Evolutionary conservation across 768 basidiomycete species (phyloP), one percentile per base, ranked within the genome.

Genomic region (Amanita molliuscula): DNA sequence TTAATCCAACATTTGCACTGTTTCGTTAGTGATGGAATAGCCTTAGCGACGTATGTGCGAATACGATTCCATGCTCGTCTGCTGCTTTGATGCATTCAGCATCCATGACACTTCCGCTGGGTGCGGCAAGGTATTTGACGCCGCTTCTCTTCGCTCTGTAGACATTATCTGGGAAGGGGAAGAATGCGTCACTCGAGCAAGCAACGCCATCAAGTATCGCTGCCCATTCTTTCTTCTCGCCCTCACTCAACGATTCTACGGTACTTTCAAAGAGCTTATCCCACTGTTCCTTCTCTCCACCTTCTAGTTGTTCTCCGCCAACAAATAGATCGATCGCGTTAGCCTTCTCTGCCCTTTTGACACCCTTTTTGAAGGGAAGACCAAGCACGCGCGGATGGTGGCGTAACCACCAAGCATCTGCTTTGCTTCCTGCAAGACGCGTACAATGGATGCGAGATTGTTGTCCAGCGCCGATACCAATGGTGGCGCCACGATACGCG

Each of bases 401-500:
- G 10, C 96, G 84, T 49, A 98, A 76, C 95, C 96, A 98, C 96
- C 96, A 99, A 56, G 92, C 77, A 69, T 99, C 96, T n/a, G 95
- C 93, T 69, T 99, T 98, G 46, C 84, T 80, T 3, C 96, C 96
- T 2, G 96, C 96, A 40, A 99, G 83, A 26, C 96, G 88, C 13
- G 96, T 99, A 71, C 96, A 99, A 73, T 99, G 96, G 62, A 99
- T 99, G 35, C 96, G 88, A 4, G 95, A 98, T 64, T 98, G 96
- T 62, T 98, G 96, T 10, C 95, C 96, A 0, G 96, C 96, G 29
- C 96, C 96, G 42, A 97, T 84, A 42, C 95, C 96, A 58, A 99
- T 78, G 63, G 95, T 86, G 11, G 93, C 82, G 10, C 96, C 96
- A 59, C 81, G 84, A 59, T 81, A 84, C 1, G 94, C 91, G 62